phyloP scores from a whole-genome alignment of 208 protist genomes.

The Porcisia hertigi region DNA sequence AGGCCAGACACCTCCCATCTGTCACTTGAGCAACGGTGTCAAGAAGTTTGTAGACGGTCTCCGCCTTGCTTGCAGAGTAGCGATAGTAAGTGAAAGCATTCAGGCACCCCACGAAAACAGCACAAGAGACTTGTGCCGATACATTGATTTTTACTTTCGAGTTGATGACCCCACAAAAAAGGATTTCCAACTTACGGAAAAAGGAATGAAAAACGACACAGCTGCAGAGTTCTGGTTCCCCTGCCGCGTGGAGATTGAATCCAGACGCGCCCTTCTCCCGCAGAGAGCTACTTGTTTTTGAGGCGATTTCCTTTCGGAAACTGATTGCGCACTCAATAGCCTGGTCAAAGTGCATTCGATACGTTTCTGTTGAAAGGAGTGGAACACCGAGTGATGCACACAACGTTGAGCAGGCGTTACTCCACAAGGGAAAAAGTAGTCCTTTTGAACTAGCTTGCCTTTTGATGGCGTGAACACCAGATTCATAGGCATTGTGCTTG shows the following conservation, averaged over 20 bases:
- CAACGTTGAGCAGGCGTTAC: neutral
- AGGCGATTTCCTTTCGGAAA: conserved; percentile 1
- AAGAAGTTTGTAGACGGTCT: conserved; percentile 6
- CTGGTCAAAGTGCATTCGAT: neutral
- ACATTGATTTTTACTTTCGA: neutral
- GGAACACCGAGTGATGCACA: neutral
- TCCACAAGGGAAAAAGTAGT: conserved; percentile 16
- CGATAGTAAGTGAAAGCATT: conserved; percentile 27
- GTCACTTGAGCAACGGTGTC: conserved; percentile 17
- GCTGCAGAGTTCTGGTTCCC: conserved; percentile 24
- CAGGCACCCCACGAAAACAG: conserved; percentile 17
- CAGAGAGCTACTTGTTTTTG: neutral
- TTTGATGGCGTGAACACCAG: conserved; percentile 20
- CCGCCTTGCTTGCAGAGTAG: conserved; percentile 4
- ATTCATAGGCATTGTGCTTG: conserved; percentile 3
- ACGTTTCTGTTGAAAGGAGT: neutral
- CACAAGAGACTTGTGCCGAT: conserved; percentile 3
- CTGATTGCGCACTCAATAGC: neutral
- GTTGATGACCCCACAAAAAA: neutral
- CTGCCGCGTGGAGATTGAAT: conserved; percentile 6
- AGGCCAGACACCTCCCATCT: neutral
- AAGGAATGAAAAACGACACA: conserved; percentile 27
- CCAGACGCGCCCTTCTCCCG: neutral
- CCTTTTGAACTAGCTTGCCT: conserved; percentile 2
- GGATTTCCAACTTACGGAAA: conserved; percentile 5